A percentile compares a stretch with the other conserved stretches of the same genome.
Conservation (phyloP, 257 asterid species). For the Buddleja alternifolia region DNA sequence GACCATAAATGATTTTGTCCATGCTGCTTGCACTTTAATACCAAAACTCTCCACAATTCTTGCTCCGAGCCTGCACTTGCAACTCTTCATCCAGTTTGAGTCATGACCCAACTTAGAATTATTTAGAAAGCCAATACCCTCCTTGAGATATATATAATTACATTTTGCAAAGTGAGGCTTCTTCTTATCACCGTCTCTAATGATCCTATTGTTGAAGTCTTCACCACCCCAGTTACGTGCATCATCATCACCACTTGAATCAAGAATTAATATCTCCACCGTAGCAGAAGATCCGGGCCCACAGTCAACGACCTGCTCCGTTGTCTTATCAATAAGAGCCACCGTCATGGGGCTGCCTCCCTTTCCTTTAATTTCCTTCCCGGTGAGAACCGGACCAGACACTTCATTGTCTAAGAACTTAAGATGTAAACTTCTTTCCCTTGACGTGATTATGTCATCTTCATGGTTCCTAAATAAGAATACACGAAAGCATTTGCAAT, state of each 20-base stretch:
- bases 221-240: constrained; percentile 29
- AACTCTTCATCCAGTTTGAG: constrained; percentile 38
- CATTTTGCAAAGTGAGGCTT: constrained; percentile 48
- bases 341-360: constrained; percentile 29
- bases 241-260: constrained; percentile 30
- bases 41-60: constrained; percentile 35
- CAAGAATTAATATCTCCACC: constrained; percentile 51
- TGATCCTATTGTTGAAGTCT: constrained; percentile 41
- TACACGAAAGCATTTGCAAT: background rate
- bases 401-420: constrained; percentile 46
- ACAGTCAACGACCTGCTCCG: constrained; percentile 17
- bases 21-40: constrained; percentile 40
- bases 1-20: constrained; percentile 46
- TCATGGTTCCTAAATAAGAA: constrained; percentile 40
- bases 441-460: constrained; percentile 17
- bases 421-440: constrained; percentile 41
- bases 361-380: constrained; percentile 43
- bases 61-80: constrained; percentile 53
- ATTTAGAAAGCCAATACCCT: constrained; percentile 41
- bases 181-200: constrained; percentile 38
- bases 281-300: constrained; percentile 46
- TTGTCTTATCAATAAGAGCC: constrained; percentile 42
- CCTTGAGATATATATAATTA: constrained; percentile 26
- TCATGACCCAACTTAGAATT: constrained; percentile 45
- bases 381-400: constrained; percentile 39